These are phyloP conservation scores for Colletotrichum spaethianum DNA, from an alignment of 2,329 filamentous ascomycete species.

Conservation along the genomic window DNA sequence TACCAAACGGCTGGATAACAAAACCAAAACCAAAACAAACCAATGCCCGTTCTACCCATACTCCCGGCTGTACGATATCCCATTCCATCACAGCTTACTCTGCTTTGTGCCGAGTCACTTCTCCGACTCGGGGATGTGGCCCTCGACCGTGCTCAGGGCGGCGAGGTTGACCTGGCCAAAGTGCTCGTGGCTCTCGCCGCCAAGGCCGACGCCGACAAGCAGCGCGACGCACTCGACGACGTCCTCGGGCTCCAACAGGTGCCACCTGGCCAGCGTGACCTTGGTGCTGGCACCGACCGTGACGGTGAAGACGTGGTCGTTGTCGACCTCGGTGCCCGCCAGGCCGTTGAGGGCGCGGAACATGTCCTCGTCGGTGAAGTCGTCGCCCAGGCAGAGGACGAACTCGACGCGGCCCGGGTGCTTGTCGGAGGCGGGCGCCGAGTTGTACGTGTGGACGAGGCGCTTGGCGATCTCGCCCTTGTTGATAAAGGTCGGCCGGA, in stretches of 20 bases:
- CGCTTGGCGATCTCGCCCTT: slow-evolving; percentile 95
- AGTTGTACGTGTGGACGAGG: slow-evolving; percentile 81
- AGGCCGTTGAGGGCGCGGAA: slow-evolving; percentile 84
- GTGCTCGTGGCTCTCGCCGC: slow-evolving; percentile 55
- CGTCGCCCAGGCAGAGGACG: slow-evolving; percentile 91
- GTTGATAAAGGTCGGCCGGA: slow-evolving; percentile 97
- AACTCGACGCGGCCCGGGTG: slow-evolving; percentile 78
- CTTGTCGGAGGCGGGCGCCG: slow-evolving; percentile 59
- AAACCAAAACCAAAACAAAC: background rate
- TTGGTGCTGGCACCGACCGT: slow-evolving; percentile 94
- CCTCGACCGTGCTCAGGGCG: slow-evolving; percentile 67
- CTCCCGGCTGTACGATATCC: slow-evolving; percentile 36
- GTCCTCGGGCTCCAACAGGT: slow-evolving; percentile 89
- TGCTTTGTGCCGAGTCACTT: slow-evolving; percentile 13
- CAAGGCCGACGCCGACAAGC: slow-evolving; percentile 63
- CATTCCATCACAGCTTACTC: slow-evolving; percentile 8
- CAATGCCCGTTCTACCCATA: slow-evolving; percentile 32
- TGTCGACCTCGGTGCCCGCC: slow-evolving; percentile 67
- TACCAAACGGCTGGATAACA: background rate
- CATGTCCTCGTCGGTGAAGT: slow-evolving; percentile 98
- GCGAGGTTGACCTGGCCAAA: slow-evolving; percentile 70
- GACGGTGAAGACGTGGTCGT: slow-evolving; percentile 86
- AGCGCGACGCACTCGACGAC: slow-evolving; percentile 80
- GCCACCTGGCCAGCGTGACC: slow-evolving; percentile 91
- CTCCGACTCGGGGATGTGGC: slow-evolving; percentile 59